phyloP scores from a whole-genome alignment of 2,329 filamentous ascomycete genomes.

The Epichloe gansuensis region DNA sequence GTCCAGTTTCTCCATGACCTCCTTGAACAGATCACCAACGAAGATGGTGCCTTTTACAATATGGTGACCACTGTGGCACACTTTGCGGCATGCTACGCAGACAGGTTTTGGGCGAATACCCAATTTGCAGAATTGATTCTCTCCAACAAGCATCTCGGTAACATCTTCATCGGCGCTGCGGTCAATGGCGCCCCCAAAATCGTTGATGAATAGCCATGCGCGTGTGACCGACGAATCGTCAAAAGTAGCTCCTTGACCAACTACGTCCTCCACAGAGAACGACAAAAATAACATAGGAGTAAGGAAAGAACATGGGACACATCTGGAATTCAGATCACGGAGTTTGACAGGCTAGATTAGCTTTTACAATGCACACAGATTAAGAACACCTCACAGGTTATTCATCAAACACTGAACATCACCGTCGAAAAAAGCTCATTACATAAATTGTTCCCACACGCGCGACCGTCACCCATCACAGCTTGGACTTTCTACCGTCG shows the following conservation, averaged over 20 bases:
- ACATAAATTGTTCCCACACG: not conserved
- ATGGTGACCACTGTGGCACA: not conserved
- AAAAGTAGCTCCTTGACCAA: no score
- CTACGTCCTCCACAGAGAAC: no score
- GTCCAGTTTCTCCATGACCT: not conserved
- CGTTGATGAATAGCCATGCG: no score
- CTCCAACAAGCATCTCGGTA: not conserved
- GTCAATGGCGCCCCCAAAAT: not conserved
- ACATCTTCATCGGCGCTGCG: not conserved
- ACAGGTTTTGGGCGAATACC: not conserved
- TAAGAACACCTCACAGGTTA: no score
- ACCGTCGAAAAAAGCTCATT: not conserved
- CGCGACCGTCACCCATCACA: slow-evolving; percentile 15
- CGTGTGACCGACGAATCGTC: no score
- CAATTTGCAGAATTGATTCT: accelerated
- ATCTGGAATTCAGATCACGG: no score
- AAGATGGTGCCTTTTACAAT: not conserved
- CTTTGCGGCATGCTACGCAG: not conserved
- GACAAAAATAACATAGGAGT: no score
- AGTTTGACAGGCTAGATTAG: no score
- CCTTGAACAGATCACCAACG: not conserved
- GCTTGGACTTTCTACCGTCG: slow-evolving; percentile 19
- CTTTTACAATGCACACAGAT: not conserved
- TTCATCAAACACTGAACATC: not conserved
- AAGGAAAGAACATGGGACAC: no score